Base-by-base conservation (phyloP, 495 filamentous ascomycete genomes). In the Cladorrhinum samala region DNA sequence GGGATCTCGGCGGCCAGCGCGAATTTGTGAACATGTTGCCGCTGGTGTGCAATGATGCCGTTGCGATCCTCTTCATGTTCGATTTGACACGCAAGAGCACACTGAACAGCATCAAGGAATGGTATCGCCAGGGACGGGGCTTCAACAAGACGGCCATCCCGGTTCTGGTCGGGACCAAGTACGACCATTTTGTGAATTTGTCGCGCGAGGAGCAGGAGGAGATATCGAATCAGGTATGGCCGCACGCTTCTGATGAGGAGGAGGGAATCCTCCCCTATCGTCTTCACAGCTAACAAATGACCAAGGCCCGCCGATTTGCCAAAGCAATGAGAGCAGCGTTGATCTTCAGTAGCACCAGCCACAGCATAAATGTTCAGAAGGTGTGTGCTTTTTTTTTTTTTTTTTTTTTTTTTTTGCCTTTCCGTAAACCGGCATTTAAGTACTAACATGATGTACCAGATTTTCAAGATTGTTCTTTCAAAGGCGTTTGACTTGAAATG, bases 91-190 rank as follows among this genome's bases (percentile, higher is more conserved):
- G 93, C 58, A 98, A 98, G 79, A 96, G 91, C 73, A 98, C 93
- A 0, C 74, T 98, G 53, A 98, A 98, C 69, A 93, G 88, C 38
- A 96, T 98, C 76, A 98, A 97, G 78, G 93, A 98, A 69, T 98
- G 93, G 93, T 98, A 98, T 66, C 83, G 93, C 40, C 93, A 98
- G 70, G 93, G 94, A 16, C 83, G 93, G 46, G 93, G 93, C 1
- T 98, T 98, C 73, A 98, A 98, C 78, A 97, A 97, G 79, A 98
- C 94, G 14, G 93, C 93, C 9, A 98, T 98, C 60, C 93, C 93
- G 0, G 94, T 98, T 66, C 69, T 98, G 14, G 86, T 98, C 19
- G 93, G 93, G 36, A 98, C 93, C 17, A 98, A 98, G 64, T 98
- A 97, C 68, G 93, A 98, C 64, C 92, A 96, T 64, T 98, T 97